A percentile compares a stretch with the other conserved stretches of the same genome.
Conservation (phyloP, 1,284 basidiomycete species). For the Sanghuangporus sanghuang region DNA sequence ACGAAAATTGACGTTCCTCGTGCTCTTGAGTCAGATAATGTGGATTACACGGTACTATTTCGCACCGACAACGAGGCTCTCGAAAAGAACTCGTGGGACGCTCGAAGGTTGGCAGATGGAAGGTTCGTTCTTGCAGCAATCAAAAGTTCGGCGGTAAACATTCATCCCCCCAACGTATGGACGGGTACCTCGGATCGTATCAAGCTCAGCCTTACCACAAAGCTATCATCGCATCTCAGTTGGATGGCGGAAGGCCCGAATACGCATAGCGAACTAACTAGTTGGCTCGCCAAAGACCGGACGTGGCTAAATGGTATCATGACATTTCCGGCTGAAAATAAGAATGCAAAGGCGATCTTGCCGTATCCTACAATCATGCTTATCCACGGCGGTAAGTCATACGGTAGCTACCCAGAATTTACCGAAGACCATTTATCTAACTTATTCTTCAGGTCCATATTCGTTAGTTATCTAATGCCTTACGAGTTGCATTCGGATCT, state of each 20-base stretch:
- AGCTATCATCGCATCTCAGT: conserved; percentile 19
- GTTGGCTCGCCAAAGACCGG: conserved; percentile 18
- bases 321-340: conserved; percentile 5
- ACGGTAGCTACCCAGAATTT: background rate
- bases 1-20: background rate
- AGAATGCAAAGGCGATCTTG: background rate
- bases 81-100: conserved; percentile 11
- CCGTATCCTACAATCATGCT: conserved; percentile 18
- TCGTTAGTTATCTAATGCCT: background rate
- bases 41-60: background rate
- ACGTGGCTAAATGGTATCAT: conserved; percentile 17
- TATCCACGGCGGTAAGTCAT: conserved; percentile 20
- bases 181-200: conserved; percentile 4
- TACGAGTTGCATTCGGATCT: background rate
- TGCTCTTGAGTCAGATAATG: background rate
- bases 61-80: background rate
- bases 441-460: conserved; percentile 7
- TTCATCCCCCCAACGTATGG: conserved; percentile 19
- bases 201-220: conserved; percentile 7
- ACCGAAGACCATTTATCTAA: background rate
- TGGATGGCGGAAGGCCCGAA: conserved; percentile 12
- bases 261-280: conserved; percentile 2
- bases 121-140: conserved; percentile 14
- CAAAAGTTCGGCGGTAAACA: conserved; percentile 15
- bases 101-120: conserved; percentile 12